Evolutionary conservation across 2,329 filamentous ascomycete species (phyloP), one percentile per base, ranked within the genome.

Genomic region (Salinomyces thailandicus): DNA sequence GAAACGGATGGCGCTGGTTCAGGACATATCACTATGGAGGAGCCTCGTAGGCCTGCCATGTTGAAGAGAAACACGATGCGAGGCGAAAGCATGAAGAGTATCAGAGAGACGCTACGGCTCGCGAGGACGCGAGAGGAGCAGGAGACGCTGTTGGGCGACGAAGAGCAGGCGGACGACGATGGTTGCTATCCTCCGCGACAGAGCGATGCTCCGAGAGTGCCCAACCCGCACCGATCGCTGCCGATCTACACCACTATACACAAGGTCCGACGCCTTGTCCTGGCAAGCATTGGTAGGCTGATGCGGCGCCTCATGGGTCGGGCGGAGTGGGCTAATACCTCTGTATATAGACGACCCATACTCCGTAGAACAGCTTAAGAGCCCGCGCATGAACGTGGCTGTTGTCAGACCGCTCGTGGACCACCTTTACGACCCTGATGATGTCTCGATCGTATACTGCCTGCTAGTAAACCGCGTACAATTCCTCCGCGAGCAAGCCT

Each of bases 371-470:
- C 84, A 91, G 64, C 66, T 93, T 44, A 75, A 79, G 51, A 81
- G 85, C 56, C 79, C 85, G 37, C 74, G 83, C 40, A 85, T 91
- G 68, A 91, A 91, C 55, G 73, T 84, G 34, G 72, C 80, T 1
- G 79, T 91, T 30, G 78, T 91, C 14, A 74, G 85, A 39, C 85
- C 85, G 1, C 63, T 91, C 17, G 82, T 91, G n/a, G 82, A 91
- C 55, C 81, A 84, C 55, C 71, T 89, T 6, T 91, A 85, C 55
- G 77, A 83, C 50, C 70, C 79, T 40, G 72, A 84, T 41, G 85
- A 91, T 62, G 78, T 87, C 26, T 89, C 83, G 1, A 77, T 87
- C 37, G 81, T 91, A 8, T 91, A 89, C 58, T 89, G 83, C 55
- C 64, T 93, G 42, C 71, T 93, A 15, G 83, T 91, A 46, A 91